Evolutionary conservation across 345 rosid genomes (phyloP).

Genomic region (Euphorbia peplus): DNA sequence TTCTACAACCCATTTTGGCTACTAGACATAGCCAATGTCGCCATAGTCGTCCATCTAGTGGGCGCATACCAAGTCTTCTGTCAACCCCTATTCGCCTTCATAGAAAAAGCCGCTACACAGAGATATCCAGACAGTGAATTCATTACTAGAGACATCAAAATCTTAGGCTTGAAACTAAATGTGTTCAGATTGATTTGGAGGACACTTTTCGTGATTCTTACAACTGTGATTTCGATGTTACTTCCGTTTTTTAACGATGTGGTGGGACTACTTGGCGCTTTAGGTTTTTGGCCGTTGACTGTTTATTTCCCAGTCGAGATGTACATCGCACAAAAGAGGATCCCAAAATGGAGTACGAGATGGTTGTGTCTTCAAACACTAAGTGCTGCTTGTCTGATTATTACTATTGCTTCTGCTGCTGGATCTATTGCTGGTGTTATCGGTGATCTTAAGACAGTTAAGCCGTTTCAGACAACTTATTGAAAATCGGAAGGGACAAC

Average conservation of each 20-base stretch:
- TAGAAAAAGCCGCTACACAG: slow-evolving; percentile 51
- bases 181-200: slow-evolving; percentile 82
- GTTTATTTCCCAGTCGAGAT: slow-evolving; percentile 91
- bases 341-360: slow-evolving; percentile 69
- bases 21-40: slow-evolving; percentile 79
- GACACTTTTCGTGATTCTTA: slow-evolving; percentile 63
- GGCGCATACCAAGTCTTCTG: slow-evolving; percentile 94
- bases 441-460: slow-evolving; percentile 56
- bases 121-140: slow-evolving; percentile 59
- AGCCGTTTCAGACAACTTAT: slow-evolving; percentile 56
- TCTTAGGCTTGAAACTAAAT: slow-evolving; percentile 51
- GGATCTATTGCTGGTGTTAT: slow-evolving; percentile 78
- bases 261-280: slow-evolving; percentile 79
- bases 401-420: slow-evolving; percentile 67
- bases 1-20: slow-evolving; percentile 84
- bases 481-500: slow-evolving; percentile 16
- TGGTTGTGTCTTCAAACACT: slow-evolving; percentile 74
- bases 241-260: slow-evolving; percentile 84
- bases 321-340: slow-evolving; percentile 67
- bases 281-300: slow-evolving; percentile 91
- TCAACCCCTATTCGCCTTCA: slow-evolving; percentile 79
- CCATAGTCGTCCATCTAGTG: slow-evolving; percentile 74
- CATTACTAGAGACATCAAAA: slow-evolving; percentile 48
- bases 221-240: slow-evolving; percentile 78
- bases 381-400: slow-evolving; percentile 68